phyloP scores from a whole-genome alignment of 192 early-diverging fungal genomes.

The Chytriomyces sp. region DNA sequence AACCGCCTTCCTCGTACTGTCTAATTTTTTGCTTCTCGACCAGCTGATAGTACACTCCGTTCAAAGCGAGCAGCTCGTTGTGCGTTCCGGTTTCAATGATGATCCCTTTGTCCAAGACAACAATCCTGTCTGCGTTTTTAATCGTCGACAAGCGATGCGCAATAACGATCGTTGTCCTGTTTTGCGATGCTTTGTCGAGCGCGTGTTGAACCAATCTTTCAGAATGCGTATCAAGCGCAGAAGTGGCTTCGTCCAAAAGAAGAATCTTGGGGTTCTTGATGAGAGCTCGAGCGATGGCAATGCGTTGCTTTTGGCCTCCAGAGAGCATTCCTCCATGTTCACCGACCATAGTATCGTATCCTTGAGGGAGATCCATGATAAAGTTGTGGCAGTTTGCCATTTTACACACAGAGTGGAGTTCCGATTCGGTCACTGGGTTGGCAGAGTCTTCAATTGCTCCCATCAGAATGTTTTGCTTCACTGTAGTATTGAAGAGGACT shows the following conservation, averaged over 20 bases:
- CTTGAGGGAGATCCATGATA: conserved; percentile 72
- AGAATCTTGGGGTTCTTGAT: conserved; percentile 87
- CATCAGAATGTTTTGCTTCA: conserved; percentile 82
- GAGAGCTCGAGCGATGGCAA: conserved; percentile 92
- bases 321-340: conserved; percentile 72
- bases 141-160: conserved; percentile 93
- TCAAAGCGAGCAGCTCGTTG: conserved; percentile 67
- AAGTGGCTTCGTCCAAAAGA: conserved; percentile 64
- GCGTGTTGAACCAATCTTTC: conserved; percentile 58
- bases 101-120: conserved; percentile 53
- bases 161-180: conserved; percentile 89
- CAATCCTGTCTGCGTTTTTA: conserved; percentile 81
- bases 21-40: conserved; percentile 71
- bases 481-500: conserved; percentile 71
- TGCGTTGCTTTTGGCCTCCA: conserved; percentile 90
- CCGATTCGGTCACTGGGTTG: conserved; percentile 26
- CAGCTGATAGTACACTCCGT: conserved; percentile 66
- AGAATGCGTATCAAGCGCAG: conserved; percentile 60
- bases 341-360: conserved; percentile 85
- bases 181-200: conserved; percentile 48
- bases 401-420: conserved; percentile 57
- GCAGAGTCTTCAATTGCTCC: conserved; percentile 66
- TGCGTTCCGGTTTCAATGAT: conserved; percentile 81
- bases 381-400: conserved; percentile 80
- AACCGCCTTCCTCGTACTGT: conserved; percentile 16